These are phyloP conservation scores for Paecilomyces sp. DNA, from an alignment of 2,329 filamentous ascomycete species.

Conservation along the genomic window DNA sequence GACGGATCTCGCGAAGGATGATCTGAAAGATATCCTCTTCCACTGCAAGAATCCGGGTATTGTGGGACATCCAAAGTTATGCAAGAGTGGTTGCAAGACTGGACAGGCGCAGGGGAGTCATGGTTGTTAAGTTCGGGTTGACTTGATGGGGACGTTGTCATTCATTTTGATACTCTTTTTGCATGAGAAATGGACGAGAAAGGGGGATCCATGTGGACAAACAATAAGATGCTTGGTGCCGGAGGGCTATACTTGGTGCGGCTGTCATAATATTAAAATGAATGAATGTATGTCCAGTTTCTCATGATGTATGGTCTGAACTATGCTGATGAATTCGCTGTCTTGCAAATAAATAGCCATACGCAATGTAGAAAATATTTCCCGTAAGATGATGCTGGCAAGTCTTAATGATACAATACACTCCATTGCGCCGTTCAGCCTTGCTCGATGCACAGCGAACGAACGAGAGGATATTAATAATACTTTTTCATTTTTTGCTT, in stretches of 20 bases:
- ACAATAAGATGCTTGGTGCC: too few species aligned
- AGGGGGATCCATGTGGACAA: too few species aligned
- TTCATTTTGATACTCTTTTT: too few species aligned
- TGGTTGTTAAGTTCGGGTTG: not conserved
- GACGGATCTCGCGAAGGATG: constrained; percentile 17
- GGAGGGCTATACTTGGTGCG: too few species aligned
- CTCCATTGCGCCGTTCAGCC: not conserved
- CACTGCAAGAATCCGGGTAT: constrained; percentile 27
- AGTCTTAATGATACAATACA: not conserved
- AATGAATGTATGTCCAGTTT: not conserved
- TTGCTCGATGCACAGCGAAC: not conserved
- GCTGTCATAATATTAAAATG: not conserved
- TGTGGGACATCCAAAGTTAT: constrained; percentile 25
- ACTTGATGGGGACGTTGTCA: too few species aligned
- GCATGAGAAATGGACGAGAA: too few species aligned
- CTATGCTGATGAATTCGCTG: not conserved
- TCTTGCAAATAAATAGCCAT: not conserved
- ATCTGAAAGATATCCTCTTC: constrained; percentile 22
- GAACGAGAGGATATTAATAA: not conserved
- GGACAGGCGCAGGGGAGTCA: constrained; percentile 21
- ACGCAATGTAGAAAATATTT: not conserved
- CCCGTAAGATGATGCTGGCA: not conserved
- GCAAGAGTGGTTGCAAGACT: constrained; percentile 19
- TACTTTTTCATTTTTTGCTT: not conserved
- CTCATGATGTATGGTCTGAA: not conserved